phyloP scores from a whole-genome alignment of 305 asterid species.

The Fraxinus baroniana region DNA sequence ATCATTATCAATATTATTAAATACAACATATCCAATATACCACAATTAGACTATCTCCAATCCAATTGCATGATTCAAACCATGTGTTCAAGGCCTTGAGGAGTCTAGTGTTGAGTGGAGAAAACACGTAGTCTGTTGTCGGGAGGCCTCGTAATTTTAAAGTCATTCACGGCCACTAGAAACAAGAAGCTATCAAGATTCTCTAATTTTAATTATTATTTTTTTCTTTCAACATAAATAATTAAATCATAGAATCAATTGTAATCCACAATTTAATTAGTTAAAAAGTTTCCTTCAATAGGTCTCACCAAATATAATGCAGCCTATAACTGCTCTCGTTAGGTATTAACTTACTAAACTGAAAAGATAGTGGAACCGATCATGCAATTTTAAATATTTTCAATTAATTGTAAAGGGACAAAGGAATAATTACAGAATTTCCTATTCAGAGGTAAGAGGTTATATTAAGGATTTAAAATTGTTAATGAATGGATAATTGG shows the following conservation, averaged over 20 bases:
- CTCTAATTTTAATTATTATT: not conserved
- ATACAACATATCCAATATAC: no score
- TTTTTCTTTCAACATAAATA: not conserved
- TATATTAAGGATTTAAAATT: not conserved
- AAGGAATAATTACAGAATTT: not conserved
- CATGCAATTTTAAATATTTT: not conserved
- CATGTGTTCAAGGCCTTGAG: not conserved
- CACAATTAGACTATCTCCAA: not conserved
- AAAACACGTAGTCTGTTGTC: not conserved
- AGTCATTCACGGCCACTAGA: not conserved
- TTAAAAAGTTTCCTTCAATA: constrained; percentile 28
- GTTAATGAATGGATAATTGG: not conserved
- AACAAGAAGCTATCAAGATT: constrained; percentile 19
- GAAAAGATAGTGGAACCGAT: constrained; percentile 11
- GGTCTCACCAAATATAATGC: constrained; percentile 20
- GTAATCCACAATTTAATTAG: constrained; percentile 11
- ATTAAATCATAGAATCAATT: not conserved
- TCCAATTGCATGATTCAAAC: not conserved
- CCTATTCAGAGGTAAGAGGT: not conserved
- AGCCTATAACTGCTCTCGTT: constrained; percentile 25
- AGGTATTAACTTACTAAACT: constrained; percentile 21
- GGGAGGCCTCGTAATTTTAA: not conserved
- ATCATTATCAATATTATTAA: not conserved
- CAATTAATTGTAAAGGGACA: not conserved
- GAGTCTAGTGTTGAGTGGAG: not conserved